Evolutionary conservation across 306 rosid genomes (phyloP).

Genomic region (Trichosanthes truncata): DNA sequence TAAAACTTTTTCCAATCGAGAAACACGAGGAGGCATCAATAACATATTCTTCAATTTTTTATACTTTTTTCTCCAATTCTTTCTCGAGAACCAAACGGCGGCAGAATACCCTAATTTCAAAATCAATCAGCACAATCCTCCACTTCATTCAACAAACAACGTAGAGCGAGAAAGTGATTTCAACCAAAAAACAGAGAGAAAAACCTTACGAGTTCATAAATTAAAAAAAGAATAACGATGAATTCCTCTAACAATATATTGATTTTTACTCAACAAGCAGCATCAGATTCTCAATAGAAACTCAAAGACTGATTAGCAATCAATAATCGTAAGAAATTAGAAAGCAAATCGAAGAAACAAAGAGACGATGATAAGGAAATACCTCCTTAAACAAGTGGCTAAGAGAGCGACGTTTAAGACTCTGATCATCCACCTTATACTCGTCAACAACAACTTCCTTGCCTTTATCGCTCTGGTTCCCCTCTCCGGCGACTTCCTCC

Average conservation of each 20-base stretch:
- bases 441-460: conserved; percentile 2
- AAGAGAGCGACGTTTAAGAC: conserved; percentile 1
- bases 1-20: neutral
- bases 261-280: neutral
- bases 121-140: neutral
- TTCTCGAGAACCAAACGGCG: neutral
- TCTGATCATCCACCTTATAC: conserved; percentile 1
- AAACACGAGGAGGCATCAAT: neutral
- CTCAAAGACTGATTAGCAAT: neutral
- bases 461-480: neutral
- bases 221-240: neutral
- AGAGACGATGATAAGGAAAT: neutral
- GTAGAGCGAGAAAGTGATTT: neutral
- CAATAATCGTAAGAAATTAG: neutral
- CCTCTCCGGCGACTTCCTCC: neutral
- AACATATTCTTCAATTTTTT: neutral
- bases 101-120: neutral
- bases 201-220: neutral
- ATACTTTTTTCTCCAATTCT: neutral
- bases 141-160: neutral
- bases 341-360: neutral
- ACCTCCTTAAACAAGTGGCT: conserved; percentile 16
- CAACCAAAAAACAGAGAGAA: neutral
- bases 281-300: neutral
- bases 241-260: neutral